Conservation (phyloP, 108 stramenopile genomes). For the Skeletonema potamos region DNA sequence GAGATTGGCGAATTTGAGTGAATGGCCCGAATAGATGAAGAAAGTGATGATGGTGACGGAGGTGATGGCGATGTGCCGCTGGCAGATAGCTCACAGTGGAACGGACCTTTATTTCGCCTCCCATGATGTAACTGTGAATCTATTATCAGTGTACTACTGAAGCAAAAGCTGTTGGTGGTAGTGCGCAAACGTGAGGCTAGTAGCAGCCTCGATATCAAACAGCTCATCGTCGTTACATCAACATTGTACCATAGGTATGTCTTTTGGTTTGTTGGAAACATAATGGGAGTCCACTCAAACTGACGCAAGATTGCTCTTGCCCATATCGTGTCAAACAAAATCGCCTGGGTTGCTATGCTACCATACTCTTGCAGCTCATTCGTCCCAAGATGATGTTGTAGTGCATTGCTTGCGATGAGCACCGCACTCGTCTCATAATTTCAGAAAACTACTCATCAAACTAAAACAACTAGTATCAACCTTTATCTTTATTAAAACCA, state of each 20-base stretch:
- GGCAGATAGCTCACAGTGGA: background rate
- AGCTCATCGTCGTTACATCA: background rate
- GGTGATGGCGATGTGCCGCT: background rate
- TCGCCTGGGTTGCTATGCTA: too few species aligned
- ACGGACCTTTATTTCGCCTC: background rate
- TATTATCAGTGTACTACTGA: background rate
- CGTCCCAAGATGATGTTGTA: background rate
- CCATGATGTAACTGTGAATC: background rate
- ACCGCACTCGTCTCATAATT: too few species aligned
- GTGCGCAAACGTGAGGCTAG: background rate
- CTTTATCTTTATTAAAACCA: too few species aligned
- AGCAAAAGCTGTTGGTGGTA: background rate
- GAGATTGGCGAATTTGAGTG: background rate
- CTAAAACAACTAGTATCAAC: too few species aligned
- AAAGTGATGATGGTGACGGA: background rate
- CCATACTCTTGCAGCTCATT: background rate
- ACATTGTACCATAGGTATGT: too few species aligned
- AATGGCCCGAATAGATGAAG: background rate
- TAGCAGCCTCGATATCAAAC: background rate
- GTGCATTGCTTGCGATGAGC: background rate
- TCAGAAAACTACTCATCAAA: too few species aligned
- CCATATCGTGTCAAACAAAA: too few species aligned
- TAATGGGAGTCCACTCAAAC: background rate
- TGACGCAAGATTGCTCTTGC: background rate
- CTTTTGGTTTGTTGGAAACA: background rate